Base-by-base conservation (phyloP, 2,329 filamentous ascomycete species). In the Aspergillus melleus region DNA sequence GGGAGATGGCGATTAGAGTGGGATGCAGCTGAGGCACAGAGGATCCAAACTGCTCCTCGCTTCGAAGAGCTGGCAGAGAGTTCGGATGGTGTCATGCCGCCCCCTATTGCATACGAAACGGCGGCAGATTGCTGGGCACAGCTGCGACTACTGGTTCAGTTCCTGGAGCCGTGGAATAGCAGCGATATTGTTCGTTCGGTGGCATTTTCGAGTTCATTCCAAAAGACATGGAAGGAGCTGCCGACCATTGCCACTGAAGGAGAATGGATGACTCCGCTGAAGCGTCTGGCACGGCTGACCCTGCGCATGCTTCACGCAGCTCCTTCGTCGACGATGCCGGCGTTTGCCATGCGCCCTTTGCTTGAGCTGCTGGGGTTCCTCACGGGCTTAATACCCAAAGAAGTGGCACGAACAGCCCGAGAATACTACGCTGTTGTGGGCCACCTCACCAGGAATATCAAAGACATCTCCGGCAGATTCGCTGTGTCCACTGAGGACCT, bases 91-190 rank as follows among this genome's bases (percentile, higher is more conserved):
- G 32, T 74, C 87, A 9, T 71, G 87, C 26, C 70, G 84, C 61
- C 62, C 52, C 67, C 70, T n/a, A 56, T 64, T 26, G 66, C 66
- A 26, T 80, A 79, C 66, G 60, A 63, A 26, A 72, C 71, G 20
- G 69, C 72, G 22, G 64, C 67, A n/a, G 70, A 75, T 49, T 77
- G 79, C 57, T 65, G 86, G 46, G 74, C 77, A 10, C 81, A 86
- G 42, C 73, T 91, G 44, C 88, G 87, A 81, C 80, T 90, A 29
- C 76, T 92, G 29, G 83, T 89, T 14, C 86, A 90, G 67, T 88
- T 89, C 63, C 83, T 90, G 61, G 82, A 84, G 54, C 73, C 89
- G 12, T 81, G 70, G 54, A 73, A 76, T 47, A 68, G 68, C 26
- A 70, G 71, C 52, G 78, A 80, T 62, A 65, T 74, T 19, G 61